Percentiles rank a stretch among this genome's conserved stretches.
Conservation (phyloP, 73 alveolate species). For the Paramecium sonneborni region DNA sequence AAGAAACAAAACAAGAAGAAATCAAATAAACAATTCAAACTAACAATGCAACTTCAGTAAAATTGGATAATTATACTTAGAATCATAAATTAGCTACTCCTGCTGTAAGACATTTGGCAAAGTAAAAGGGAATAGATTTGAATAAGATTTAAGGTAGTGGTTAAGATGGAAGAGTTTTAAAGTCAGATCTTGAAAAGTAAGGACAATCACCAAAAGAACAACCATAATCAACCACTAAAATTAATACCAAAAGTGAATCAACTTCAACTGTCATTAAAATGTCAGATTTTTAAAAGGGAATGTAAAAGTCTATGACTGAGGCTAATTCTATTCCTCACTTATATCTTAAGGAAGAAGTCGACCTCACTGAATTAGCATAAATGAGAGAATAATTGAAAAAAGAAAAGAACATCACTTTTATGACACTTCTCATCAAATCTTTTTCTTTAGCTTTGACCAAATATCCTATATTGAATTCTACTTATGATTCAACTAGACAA, state of each 20-base stretch:
- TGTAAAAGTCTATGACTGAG: constrained; percentile 87
- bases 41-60: background rate
- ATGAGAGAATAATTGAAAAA: constrained; percentile 77
- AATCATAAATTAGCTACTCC: constrained; percentile 79
- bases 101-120: constrained; percentile 82
- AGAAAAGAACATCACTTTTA: constrained; percentile 72
- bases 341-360: constrained; percentile 80
- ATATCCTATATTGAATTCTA: constrained; percentile 78
- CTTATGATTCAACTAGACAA: constrained; percentile 71
- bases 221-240: background rate
- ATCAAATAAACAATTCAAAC: background rate
- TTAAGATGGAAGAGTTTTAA: constrained; percentile 78
- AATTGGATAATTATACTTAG: background rate
- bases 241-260: background rate
- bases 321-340: constrained; percentile 81
- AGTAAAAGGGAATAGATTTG: constrained; percentile 74
- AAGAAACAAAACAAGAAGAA: constrained; percentile 20
- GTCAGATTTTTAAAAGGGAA: constrained; percentile 79
- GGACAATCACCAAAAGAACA: background rate
- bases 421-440: constrained; percentile 87
- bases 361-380: constrained; percentile 71
- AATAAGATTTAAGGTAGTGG: constrained; percentile 77
- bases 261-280: constrained; percentile 67
- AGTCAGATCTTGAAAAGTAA: constrained; percentile 67
- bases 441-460: constrained; percentile 78